Conservation (phyloP, 2,329 filamentous ascomycete genomes). For the Beauveria rudraprayagi region DNA sequence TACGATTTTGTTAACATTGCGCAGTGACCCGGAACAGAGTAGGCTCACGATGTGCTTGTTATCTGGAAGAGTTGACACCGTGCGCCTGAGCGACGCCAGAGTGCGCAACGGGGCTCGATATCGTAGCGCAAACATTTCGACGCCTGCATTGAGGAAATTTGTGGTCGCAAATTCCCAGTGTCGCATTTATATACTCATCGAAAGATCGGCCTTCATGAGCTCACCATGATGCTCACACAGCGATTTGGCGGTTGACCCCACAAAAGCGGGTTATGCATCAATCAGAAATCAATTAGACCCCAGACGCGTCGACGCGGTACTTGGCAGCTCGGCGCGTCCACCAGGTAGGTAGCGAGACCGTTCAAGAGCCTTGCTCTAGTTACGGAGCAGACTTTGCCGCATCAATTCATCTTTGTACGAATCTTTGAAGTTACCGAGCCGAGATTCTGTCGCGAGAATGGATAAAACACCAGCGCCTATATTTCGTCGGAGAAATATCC, state of each 20-base stretch:
- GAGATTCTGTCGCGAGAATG: conserved; percentile 20
- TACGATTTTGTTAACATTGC: conserved; percentile 22
- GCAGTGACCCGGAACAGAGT: neutral
- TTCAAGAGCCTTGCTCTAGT: neutral
- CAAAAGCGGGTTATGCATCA: conserved; percentile 19
- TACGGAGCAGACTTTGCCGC: neutral
- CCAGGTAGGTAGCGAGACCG: neutral
- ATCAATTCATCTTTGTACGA: neutral
- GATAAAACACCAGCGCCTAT: conserved; percentile 31
- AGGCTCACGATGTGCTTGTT: conserved; percentile 48
- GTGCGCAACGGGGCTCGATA: neutral
- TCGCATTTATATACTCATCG: neutral
- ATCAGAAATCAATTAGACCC: conserved; percentile 27
- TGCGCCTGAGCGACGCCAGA: conserved; percentile 19
- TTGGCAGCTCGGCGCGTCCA: conserved; percentile 1
- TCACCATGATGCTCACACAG: conserved; percentile 6
- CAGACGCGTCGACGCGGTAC: conserved; percentile 28
- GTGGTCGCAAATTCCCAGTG: neutral
- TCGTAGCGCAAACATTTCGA: conserved; percentile 6
- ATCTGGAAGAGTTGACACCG: conserved; percentile 38
- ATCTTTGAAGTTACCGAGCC: neutral
- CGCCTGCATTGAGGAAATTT: neutral
- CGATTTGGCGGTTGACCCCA: neutral
- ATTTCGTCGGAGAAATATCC: conserved; percentile 27
- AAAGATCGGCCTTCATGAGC: neutral